phyloP scores from a whole-genome alignment of 768 basidiomycete genomes.

The Mycena rosella region DNA sequence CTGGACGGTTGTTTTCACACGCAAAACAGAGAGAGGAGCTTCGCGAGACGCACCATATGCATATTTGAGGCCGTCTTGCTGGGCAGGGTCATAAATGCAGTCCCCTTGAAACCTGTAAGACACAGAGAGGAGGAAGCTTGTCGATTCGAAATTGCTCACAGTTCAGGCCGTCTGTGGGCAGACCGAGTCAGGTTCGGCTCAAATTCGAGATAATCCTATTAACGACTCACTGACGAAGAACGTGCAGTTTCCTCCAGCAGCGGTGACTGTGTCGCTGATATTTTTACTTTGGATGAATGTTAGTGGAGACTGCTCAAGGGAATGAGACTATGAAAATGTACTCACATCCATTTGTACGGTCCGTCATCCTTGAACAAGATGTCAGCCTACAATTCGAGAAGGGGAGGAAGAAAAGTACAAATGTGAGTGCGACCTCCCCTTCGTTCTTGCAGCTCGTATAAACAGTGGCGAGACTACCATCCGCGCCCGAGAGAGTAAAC shows the following conservation, averaged over 20 bases:
- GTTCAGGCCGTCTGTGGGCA: slow-evolving; percentile 1
- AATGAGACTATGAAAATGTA: background rate
- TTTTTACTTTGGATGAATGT: background rate
- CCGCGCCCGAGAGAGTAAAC: background rate
- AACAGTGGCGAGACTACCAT: slow-evolving; percentile 5
- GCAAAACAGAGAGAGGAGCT: too few relatives aligned
- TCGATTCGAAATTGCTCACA: background rate
- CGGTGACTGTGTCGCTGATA: slow-evolving; percentile 1
- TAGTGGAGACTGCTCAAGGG: background rate
- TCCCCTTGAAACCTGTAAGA: slow-evolving; percentile 36
- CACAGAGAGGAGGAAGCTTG: background rate
- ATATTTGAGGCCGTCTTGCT: slow-evolving; percentile 44
- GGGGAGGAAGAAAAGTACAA: slow-evolving; percentile 6
- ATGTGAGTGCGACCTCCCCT: slow-evolving; percentile 15
- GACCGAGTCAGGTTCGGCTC: background rate
- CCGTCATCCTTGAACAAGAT: slow-evolving; percentile 18
- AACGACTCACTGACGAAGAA: slow-evolving; percentile 22
- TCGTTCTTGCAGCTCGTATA: background rate
- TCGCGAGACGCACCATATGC: background rate
- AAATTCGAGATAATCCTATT: background rate
- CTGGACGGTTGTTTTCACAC: too few relatives aligned
- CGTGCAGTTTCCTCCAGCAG: slow-evolving; percentile 5
- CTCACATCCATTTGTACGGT: slow-evolving; percentile 9
- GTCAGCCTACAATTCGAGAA: background rate
- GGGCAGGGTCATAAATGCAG: slow-evolving; percentile 48